Percentiles rank a stretch among this genome's conserved stretches.
Conservation (phyloP, 306 rosid species). For the Cotoneaster glaucophyllus region DNA sequence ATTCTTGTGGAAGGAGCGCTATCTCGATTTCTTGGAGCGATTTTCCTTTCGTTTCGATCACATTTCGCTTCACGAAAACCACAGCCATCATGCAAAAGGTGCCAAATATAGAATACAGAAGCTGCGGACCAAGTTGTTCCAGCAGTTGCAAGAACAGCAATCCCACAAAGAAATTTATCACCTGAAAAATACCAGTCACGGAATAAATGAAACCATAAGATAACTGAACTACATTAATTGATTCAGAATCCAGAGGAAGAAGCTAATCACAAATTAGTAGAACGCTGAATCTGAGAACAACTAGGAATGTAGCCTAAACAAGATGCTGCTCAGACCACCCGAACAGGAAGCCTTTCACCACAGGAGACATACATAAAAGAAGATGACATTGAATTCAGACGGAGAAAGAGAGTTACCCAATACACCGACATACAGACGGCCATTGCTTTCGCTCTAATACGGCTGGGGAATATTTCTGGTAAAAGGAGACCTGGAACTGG, state of each 20-base stretch:
- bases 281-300: neutral
- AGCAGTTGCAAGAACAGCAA: slow-evolving; percentile 77
- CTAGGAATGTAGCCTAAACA: neutral
- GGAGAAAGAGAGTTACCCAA: slow-evolving; percentile 65
- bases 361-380: neutral
- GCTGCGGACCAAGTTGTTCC: slow-evolving; percentile 66
- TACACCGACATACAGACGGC: slow-evolving; percentile 94
- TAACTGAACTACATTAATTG: neutral
- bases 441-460: slow-evolving; percentile 94
- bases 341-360: neutral
- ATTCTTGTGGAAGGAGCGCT: slow-evolving; percentile 86
- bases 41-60: slow-evolving; percentile 93
- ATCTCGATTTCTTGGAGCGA: slow-evolving; percentile 97
- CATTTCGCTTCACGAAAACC: slow-evolving; percentile 73
- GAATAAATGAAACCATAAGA: slow-evolving; percentile 9
- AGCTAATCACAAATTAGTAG: neutral
- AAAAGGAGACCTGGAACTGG: slow-evolving; percentile 95
- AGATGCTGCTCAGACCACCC: neutral
- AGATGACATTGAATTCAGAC: neutral
- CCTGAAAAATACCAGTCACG: slow-evolving; percentile 39
- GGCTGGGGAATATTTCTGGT: slow-evolving; percentile 86
- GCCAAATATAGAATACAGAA: slow-evolving; percentile 75
- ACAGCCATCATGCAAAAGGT: slow-evolving; percentile 73
- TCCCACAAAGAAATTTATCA: slow-evolving; percentile 90
- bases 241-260: neutral